Base-by-base conservation (phyloP, 768 basidiomycete genomes). In the Wakefieldia striispora region DNA sequence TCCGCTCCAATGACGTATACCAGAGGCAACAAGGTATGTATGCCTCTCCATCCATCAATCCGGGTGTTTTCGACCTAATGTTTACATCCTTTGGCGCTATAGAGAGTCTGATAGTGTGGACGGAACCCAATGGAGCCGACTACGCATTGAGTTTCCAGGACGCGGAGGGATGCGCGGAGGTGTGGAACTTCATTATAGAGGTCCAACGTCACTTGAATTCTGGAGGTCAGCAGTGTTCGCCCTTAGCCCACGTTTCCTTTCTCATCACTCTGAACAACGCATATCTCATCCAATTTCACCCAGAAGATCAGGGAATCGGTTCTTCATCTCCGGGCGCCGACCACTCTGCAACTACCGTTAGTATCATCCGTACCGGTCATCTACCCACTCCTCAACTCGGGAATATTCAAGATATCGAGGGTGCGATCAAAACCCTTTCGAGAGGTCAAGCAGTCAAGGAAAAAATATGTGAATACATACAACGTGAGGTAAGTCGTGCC, bases 101-200 rank as follows among this genome's bases (percentile, higher is more conserved):
- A 95, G 95, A 97, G 63, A 99, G 97, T 12, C 79, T 99, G 41
- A 97, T 99, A 59, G 95, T 97, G 17, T 99, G 97, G 97, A 98
- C 95, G 4, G 95, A 98, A 66, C 89, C 91, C 1, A 87, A 91
- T 55, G 91, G 91, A 24, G 83, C 88, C 33, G 97, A 99, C 69
- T 95, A 97, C 64, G 95, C 95, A 2, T 75, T 99, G 45, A 95
- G 93, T 60, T 99, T 99, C 60, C 95, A 97, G 64, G 95, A 97
- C 59, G 82, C 91, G 1, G 91, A 93, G 54, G 97, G 95, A 26
- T 99, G 95, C 59, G 78, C 84, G 27, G 94, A 98, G 73, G 91
- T 98, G 42, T 99, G 97, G 95, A 89, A 88, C 60, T 99, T 97
- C 67, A 95, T 99, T 59, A 72, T 80, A 54, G 91, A 95, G 62